Conservation (phyloP, 768 basidiomycete genomes). For the Tephrocybe sp. region DNA sequence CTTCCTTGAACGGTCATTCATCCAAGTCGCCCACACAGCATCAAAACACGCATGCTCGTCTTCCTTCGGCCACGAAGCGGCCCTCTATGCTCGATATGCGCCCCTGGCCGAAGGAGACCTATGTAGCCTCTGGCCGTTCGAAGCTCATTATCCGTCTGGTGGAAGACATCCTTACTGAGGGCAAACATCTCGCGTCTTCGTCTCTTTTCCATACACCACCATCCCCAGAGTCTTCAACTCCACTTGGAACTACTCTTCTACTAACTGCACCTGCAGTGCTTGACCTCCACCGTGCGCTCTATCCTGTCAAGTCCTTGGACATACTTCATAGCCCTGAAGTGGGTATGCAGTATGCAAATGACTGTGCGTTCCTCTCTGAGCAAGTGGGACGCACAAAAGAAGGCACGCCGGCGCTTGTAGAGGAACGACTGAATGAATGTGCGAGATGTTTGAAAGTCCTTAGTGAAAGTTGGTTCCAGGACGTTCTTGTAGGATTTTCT, state of each 20-base stretch:
- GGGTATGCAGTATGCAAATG: constrained; percentile 80
- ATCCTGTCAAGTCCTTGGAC: constrained; percentile 60
- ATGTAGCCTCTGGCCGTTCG: constrained; percentile 57
- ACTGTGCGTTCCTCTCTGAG: constrained; percentile 66
- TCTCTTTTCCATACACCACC: constrained; percentile 43
- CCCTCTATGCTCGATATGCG: constrained; percentile 24
- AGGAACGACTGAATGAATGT: constrained; percentile 53
- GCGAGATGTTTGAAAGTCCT: constrained; percentile 50
- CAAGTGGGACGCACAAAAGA: constrained; percentile 46
- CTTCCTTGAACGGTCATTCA: background rate
- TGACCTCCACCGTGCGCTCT: constrained; percentile 79
- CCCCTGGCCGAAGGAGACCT: constrained; percentile 48
- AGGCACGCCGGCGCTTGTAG: constrained; percentile 25
- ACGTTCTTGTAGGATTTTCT: constrained; percentile 57
- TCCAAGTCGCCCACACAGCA: constrained; percentile 14
- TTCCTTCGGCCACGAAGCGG: constrained; percentile 25
- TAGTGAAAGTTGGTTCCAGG: constrained; percentile 71
- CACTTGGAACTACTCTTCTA: constrained; percentile 56
- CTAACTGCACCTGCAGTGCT: constrained; percentile 65
- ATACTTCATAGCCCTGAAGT: constrained; percentile 50
- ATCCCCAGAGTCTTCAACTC: constrained; percentile 23
- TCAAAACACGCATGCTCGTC: constrained; percentile 13
- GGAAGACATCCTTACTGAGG: constrained; percentile 66
- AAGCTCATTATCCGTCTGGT: constrained; percentile 56
- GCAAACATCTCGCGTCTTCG: constrained; percentile 59